Base-by-base conservation (phyloP, 805 yeast genomes). In the Myxozyma vanderwaltii region DNA sequence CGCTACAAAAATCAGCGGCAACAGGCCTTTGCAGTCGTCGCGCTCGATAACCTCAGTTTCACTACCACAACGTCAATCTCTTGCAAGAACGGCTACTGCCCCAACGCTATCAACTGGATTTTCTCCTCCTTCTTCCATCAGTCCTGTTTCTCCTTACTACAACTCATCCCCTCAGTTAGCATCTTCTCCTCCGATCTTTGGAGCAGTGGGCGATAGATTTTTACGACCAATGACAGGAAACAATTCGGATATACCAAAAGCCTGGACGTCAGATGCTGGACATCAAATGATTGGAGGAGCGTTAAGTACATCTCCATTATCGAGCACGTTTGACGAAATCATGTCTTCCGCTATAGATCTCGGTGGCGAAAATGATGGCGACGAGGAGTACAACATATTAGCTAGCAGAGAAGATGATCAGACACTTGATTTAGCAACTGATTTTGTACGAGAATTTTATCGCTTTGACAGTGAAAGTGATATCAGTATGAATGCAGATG, bases 121-220 rank as follows among this genome's bases (percentile, higher is more conserved):
- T 39, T 59, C 63, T 13, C 51, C 63, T 13, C 33, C 56, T n/a
- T 48, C 63, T 17, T 59, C 63, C 15, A 35, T 40, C 4, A 33
- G 54, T 27, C 52, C 63, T n/a, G 23, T 33, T 3, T 61, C 65
- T 2, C 63, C 65, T 13, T 58, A 54, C 41, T 36, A 41, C 35
- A 56, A 50, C 17, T 46, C 52, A 3, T 29, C 63, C 3, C 63
- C 60, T 4, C 58, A 51, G 23, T 56, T 61, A 12, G 63, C 65
- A n/a, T 61, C 65, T 3, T 61, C 65, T 21, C 65, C 65, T 13
- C 65, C 65, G 3, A 44, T 41, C 4, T 59, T 59, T 35, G 54
- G 56, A 0, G 53, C 31, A 4, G 24, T 24, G 15, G 31, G 43
- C n/a, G 40, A 38, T 15, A 19, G 49, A 15, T 36, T 47, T 6